Evolutionary conservation across 768 basidiomycete species (phyloP).

Genomic region (Hirschioporus abietinus): DNA sequence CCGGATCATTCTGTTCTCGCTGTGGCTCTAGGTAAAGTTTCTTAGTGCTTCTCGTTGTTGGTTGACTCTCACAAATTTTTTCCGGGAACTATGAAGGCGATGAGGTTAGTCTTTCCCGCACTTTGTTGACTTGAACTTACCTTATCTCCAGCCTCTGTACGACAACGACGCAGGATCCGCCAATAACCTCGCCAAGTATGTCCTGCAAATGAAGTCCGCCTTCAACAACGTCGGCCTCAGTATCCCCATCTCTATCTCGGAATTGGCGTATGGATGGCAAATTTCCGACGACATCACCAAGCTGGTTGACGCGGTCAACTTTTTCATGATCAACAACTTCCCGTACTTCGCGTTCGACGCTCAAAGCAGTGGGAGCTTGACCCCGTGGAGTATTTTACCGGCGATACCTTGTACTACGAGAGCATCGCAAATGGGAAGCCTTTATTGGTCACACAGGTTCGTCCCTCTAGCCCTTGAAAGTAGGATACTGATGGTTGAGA

Average conservation of each 20-base stretch:
- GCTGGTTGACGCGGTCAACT: constrained; percentile 15
- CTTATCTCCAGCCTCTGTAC: constrained; percentile 6
- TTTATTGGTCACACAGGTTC: not conserved
- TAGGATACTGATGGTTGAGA: not conserved
- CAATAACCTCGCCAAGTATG: constrained; percentile 8
- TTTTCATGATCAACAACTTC: constrained; percentile 13
- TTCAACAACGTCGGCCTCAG: constrained; percentile 7
- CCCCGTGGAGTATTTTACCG: constrained; percentile 1
- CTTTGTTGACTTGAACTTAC: not conserved
- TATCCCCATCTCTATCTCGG: constrained; percentile 16
- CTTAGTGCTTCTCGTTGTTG: not conserved
- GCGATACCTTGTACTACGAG: constrained; percentile 2
- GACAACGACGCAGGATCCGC: constrained; percentile 11
- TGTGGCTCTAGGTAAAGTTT: not conserved
- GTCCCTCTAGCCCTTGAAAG: not conserved
- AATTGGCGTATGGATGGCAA: constrained; percentile 15
- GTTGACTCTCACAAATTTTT: not conserved
- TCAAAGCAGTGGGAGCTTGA: not conserved
- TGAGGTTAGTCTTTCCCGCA: not conserved
- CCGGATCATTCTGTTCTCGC: constrained; percentile 3
- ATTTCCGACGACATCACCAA: constrained; percentile 8
- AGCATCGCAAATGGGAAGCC: constrained; percentile 3
- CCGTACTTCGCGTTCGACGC: constrained; percentile 5
- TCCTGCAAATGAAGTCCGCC: constrained; percentile 12
- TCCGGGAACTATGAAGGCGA: not conserved